Evolutionary conservation across 1,284 basidiomycete species (phyloP).

Genomic region (Tilletia indica): DNA sequence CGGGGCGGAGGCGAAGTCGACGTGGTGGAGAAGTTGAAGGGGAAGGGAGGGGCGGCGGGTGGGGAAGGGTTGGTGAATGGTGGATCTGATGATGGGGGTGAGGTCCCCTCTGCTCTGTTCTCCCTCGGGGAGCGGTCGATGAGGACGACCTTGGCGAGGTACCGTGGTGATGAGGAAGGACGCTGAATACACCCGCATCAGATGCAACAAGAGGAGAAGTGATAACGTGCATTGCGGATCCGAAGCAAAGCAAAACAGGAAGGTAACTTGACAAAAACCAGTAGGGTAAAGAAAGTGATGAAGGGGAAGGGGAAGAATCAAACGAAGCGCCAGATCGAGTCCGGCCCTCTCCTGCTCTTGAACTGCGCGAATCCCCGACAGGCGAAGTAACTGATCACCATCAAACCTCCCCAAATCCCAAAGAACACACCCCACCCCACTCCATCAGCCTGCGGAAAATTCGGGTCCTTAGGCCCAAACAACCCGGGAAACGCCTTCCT

Average conservation of each 20-base stretch:
- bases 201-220: too few species aligned
- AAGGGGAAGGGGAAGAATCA: neutral
- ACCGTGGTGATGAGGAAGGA: too few species aligned
- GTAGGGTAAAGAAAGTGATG: too few species aligned
- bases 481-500: neutral
- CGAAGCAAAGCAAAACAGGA: too few species aligned
- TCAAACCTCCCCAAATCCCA: neutral
- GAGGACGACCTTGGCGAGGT: conserved; percentile 23
- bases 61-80: neutral
- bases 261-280: too few species aligned
- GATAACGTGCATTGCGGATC: too few species aligned
- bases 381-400: neutral
- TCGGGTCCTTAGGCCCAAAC: neutral
- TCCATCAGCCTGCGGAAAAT: neutral
- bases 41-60: neutral
- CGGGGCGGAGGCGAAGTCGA: neutral
- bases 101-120: neutral
- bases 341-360: neutral
- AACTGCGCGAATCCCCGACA: neutral
- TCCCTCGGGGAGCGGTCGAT: conserved; percentile 13
- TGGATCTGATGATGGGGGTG: neutral
- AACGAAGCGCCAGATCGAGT: conserved; percentile 15
- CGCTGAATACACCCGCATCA: too few species aligned
- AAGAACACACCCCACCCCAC: neutral
- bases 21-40: conserved; percentile 22